Evolutionary conservation across 495 filamentous ascomycete genomes (phyloP), one percentile per base, ranked within the genome.

Genomic region (Jackrogersella minutella): DNA sequence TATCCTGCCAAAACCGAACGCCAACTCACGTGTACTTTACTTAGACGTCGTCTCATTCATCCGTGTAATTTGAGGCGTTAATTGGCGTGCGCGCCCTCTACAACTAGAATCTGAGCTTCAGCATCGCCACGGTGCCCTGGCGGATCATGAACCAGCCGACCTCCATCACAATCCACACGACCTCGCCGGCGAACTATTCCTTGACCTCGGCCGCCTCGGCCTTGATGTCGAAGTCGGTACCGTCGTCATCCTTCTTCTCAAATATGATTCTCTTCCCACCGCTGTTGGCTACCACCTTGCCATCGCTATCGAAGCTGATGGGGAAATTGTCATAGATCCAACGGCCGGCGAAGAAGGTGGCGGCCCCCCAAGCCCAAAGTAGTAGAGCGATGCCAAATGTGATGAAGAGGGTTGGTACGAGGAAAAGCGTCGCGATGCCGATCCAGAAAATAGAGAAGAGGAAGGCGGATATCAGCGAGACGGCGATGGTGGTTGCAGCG

Each of bases 321-420:
- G 72, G 77, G 11, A 77, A 26, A 5, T 68, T 22, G 21, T 51
- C 57, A 57, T 79, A 81, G 30, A 81, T 73, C 79, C 81, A 85
- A 61, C 83, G 85, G 30, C 83, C 73, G 39, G 84, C 75, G 64
- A 86, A 74, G 62, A 85, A 90, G 26, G 77, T 80, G 50, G 77
- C 83, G 17, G 87, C 76, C 8, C 78, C 87, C 84, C 86, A 90
- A 2, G 85, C 74, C 87, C 88, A 93, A 55, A 88, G 62, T 51
- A 85, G 81, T 1, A 84, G 74, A 8, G 82, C 88, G 22, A 83
- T 68, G 55, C 79, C 73, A 14, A 79, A 82, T 3, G 86, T 89
- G 26, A 87, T 56, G 76, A 87, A 85, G 28, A 92, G 69, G 6
- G 85, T 84, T 0, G 88, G 89, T 4, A 89, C 75, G 40, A 92